Evolutionary conservation across 139 green algal genomes (phyloP).

Genomic region (Pedinophyceae sp.): DNA sequence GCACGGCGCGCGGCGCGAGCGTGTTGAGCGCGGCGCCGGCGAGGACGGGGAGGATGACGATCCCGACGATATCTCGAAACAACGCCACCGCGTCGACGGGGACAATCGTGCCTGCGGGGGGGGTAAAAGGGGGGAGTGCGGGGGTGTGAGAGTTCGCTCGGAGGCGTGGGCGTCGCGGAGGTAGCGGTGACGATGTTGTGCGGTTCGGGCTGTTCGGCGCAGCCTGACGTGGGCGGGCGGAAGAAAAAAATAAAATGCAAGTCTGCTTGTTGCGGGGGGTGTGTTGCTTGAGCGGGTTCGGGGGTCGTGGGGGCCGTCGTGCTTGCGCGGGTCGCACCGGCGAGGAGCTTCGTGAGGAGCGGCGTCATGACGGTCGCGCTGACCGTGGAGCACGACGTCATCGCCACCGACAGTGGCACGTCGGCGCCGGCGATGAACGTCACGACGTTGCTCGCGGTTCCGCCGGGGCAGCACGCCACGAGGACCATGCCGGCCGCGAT

Average conservation of each 20-base stretch:
- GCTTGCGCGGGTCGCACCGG: too few species aligned
- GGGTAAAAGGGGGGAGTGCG: too few species aligned
- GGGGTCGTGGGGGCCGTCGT: too few species aligned
- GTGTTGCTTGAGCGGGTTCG: too few species aligned
- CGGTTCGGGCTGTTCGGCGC: too few species aligned
- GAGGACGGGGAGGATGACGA: slow-evolving; percentile 18
- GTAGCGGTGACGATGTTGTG: too few species aligned
- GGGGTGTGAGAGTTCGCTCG: too few species aligned
- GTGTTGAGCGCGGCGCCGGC: slow-evolving; percentile 7
- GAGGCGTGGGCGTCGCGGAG: too few species aligned
- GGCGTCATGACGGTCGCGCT: slow-evolving; percentile 13
- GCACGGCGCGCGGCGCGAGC: not conserved
- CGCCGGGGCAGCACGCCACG: not conserved
- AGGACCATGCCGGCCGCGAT: slow-evolving; percentile 4
- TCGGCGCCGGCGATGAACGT: not conserved
- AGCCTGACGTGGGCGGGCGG: too few species aligned
- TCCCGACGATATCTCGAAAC: slow-evolving; percentile 4
- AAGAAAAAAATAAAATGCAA: too few species aligned
- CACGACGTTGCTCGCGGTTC: not conserved
- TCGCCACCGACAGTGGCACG: slow-evolving; percentile 8
- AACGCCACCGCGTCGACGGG: slow-evolving; percentile 8
- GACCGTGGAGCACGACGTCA: slow-evolving; percentile 12
- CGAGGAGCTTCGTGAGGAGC: slow-evolving; percentile 10
- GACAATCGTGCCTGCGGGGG: slow-evolving; percentile 2
- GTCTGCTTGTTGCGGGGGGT: too few species aligned